These are phyloP conservation scores for Ustilago lituana DNA, from an alignment of 1,284 basidiomycete species.

Conservation along the genomic window DNA sequence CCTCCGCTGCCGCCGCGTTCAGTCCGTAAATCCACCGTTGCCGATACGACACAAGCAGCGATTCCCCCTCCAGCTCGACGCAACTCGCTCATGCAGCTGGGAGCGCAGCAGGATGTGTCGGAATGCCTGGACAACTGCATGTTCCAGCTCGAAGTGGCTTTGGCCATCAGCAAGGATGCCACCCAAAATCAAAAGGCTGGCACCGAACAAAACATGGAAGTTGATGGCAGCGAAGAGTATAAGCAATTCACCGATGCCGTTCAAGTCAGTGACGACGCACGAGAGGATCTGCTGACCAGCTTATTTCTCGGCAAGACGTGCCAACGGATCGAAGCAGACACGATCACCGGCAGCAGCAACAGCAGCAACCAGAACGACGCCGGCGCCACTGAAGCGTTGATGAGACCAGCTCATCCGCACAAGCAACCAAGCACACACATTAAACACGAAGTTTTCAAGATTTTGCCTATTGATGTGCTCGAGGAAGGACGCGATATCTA, in stretches of 20 bases:
- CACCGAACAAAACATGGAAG: slow-evolving; percentile 23
- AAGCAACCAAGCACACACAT: slow-evolving; percentile 72
- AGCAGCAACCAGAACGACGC: background rate
- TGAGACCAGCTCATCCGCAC: slow-evolving; percentile 24
- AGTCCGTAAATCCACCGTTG: slow-evolving; percentile 7
- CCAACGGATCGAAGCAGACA: slow-evolving; percentile 52
- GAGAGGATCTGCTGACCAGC: slow-evolving; percentile 40
- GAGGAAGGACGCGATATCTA: slow-evolving; percentile 87
- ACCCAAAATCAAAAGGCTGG: no score
- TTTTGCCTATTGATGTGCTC: slow-evolving; percentile 90
- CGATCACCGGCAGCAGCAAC: background rate
- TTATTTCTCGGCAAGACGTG: slow-evolving; percentile 58
- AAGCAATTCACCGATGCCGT: background rate
- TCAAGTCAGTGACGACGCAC: background rate
- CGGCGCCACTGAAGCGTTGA: slow-evolving; percentile 2
- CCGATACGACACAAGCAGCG: slow-evolving; percentile 5
- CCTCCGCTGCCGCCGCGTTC: slow-evolving; percentile 35
- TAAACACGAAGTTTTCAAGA: slow-evolving; percentile 90
- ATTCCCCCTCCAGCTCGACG: slow-evolving; percentile 37
- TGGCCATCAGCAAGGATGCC: slow-evolving; percentile 71
- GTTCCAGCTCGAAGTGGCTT: slow-evolving; percentile 94
- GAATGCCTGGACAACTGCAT: slow-evolving; percentile 99
- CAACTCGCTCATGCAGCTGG: slow-evolving; percentile 69
- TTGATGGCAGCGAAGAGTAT: slow-evolving; percentile 15
- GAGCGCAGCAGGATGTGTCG: slow-evolving; percentile 96